These are phyloP conservation scores for Telopea speciosissima DNA, from an alignment of 177 flowering plant species.

Conservation along the genomic window DNA sequence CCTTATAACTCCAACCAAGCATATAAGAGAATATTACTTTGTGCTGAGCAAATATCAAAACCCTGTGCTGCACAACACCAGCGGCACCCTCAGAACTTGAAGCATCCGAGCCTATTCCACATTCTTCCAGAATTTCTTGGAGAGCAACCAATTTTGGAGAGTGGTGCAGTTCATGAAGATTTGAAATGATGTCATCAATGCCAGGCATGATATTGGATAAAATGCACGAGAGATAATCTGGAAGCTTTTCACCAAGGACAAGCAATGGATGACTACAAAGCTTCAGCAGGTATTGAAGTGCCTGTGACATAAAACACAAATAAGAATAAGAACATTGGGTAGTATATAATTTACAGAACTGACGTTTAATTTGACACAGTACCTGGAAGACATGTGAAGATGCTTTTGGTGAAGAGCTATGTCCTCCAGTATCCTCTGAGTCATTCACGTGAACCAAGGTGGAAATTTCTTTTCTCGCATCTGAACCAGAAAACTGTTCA, in stretches of 20 bases:
- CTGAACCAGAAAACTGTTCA: constrained; percentile 89
- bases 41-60: constrained; percentile 96
- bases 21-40: constrained; percentile 39
- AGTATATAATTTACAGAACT: not conserved
- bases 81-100: constrained; percentile 56
- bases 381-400: constrained; percentile 98
- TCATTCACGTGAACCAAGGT: constrained; percentile 50
- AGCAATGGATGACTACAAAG: constrained; percentile 99
- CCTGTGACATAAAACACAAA: constrained; percentile 39
- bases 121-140: constrained; percentile 93
- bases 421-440: constrained; percentile 31
- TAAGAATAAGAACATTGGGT: constrained; percentile 2
- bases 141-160: constrained; percentile 97
- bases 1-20: constrained; percentile 3
- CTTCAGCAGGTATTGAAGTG: constrained; percentile 90
- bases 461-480: constrained; percentile 70
- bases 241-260: constrained; percentile 63
- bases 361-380: constrained; percentile 3
- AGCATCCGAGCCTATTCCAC: constrained; percentile 90
- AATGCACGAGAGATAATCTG: constrained; percentile 38
- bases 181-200: constrained; percentile 42
- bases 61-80: constrained; percentile 87
- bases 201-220: constrained; percentile 54
- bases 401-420: constrained; percentile 53
- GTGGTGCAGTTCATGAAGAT: constrained; percentile 78